Evolutionary conservation across 805 yeast genomes (phyloP).

Genomic region (Cyberlindnera mycetangii): DNA sequence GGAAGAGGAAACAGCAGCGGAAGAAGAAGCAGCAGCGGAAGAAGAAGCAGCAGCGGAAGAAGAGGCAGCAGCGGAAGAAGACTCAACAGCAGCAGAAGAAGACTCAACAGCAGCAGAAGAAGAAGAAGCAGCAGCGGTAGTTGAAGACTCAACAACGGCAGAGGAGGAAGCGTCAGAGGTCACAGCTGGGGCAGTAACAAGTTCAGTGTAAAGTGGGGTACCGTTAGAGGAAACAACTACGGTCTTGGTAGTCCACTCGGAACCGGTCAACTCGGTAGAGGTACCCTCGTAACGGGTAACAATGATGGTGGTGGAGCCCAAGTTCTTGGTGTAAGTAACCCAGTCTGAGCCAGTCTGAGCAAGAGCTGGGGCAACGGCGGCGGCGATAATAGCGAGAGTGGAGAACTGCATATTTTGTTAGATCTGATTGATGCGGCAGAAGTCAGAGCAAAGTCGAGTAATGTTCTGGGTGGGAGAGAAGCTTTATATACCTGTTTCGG

Average conservation of each 20-base stretch:
- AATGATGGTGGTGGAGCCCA: neutral
- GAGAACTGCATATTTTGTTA: slow-evolving; percentile 2
- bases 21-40: no score
- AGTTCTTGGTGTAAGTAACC: neutral
- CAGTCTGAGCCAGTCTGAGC: neutral
- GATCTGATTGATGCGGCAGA: neutral
- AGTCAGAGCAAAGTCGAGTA: neutral
- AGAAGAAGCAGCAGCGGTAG: slow-evolving; percentile 22
- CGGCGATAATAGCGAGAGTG: slow-evolving; percentile 5
- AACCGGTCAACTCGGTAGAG: slow-evolving; percentile 1
- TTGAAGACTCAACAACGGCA: neutral
- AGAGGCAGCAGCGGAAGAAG: slow-evolving; percentile 20
- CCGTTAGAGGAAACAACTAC: slow-evolving; percentile 4
- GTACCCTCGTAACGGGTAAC: slow-evolving; percentile 5
- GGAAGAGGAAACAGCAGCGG: neutral
- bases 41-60: slow-evolving; percentile 1
- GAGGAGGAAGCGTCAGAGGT: neutral
- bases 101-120: slow-evolving; percentile 24
- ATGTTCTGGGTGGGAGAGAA: neutral
- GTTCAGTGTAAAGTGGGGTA: slow-evolving; percentile 1
- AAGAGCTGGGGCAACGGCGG: slow-evolving; percentile 5
- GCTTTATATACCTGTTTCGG: no score
- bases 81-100: slow-evolving; percentile 21
- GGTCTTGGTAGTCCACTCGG: slow-evolving; percentile 3
- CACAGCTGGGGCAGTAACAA: neutral